Base-by-base conservation (phyloP, 177 flowering plant species). In the Vitis hybrid region DNA sequence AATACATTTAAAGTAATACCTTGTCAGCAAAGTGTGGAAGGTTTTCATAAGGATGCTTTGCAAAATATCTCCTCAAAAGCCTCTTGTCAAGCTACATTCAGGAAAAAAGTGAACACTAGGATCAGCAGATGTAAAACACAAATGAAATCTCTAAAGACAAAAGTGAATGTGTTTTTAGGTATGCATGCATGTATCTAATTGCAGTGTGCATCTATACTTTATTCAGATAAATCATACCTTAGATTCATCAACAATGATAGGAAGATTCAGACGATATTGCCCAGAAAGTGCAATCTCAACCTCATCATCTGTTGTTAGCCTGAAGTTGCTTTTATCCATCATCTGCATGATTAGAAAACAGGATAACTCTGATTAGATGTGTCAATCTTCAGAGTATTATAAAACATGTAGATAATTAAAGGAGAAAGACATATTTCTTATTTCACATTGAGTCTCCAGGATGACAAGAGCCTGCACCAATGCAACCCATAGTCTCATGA, bases 241-340 rank as follows among this genome's bases (percentile, higher is more conserved):
- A 8, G 95, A 84, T 71, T 93, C 97, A 82, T 96, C 92, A 49
- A 93, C 99, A 18, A 77, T 68, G 68, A 96, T 93, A 11, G 98
- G 99, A 81, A 96, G 97, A 87, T 93, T 90, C 51, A 93, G 75
- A 70, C 87, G 99, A 79, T 96, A 96, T 71, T 96, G 98, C 60
- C 97, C 99, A 14, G 91, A 83, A 51, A 71, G 89, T 67, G 99
- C 99, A 81, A 93, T 78, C 1, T 89, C 93, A 74, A 92, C 84
- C 80, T 93, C 99, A 4, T 96, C 94, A 57, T 91, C 83, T n/a
- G 84, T 85, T 52, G 91, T 82, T 73, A 96, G 74, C 81, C 92
- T 93, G 72, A 93, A 95, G 73, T 95, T 93, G 83, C 99, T 93
- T 83, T 93, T 90, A 3, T 89, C 89, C 98, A 95, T 93, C 15